These are phyloP conservation scores for Suhomyces prunicola DNA, from an alignment of 805 yeast genomes.

Conservation along the genomic window DNA sequence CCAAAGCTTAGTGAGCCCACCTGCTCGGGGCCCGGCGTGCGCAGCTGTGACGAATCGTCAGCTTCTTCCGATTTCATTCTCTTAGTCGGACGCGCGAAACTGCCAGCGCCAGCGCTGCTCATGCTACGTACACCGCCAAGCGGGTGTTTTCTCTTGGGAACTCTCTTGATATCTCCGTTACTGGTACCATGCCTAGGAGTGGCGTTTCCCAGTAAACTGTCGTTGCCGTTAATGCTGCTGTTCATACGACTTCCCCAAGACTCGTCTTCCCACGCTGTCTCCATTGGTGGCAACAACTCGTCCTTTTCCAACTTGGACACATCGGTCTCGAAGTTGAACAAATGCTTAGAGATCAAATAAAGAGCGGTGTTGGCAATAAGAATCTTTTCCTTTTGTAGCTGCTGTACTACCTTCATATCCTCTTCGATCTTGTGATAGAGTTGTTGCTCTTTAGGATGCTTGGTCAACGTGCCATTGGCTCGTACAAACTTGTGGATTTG, in stretches of 20 bases:
- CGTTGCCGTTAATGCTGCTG: conserved; percentile 18
- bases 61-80: conserved; percentile 12
- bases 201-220: conserved; percentile 26
- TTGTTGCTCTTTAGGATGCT: conserved; percentile 77
- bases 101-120: conserved; percentile 5
- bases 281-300: conserved; percentile 66
- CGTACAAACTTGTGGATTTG: conserved; percentile 79
- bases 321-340: conserved; percentile 69
- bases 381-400: conserved; percentile 74
- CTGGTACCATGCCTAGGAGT: conserved; percentile 23
- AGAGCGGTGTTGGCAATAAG: conserved; percentile 80
- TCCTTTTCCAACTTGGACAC: conserved; percentile 73
- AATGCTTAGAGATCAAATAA: conserved; percentile 71
- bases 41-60: conserved; percentile 11
- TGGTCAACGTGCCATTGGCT: conserved; percentile 75
- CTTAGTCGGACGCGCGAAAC: conserved; percentile 8
- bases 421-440: conserved; percentile 63
- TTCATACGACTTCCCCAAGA: conserved; percentile 9
- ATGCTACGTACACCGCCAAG: not conserved
- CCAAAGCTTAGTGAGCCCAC: conserved; percentile 4
- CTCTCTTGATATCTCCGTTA: conserved; percentile 13
- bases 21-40: conserved; percentile 3
- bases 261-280: conserved; percentile 21
- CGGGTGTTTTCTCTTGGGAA: conserved; percentile 25
- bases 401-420: conserved; percentile 57